These are phyloP conservation scores for Fusarium praegraminearum DNA, from an alignment of 2,329 filamentous ascomycete species.

Conservation along the genomic window DNA sequence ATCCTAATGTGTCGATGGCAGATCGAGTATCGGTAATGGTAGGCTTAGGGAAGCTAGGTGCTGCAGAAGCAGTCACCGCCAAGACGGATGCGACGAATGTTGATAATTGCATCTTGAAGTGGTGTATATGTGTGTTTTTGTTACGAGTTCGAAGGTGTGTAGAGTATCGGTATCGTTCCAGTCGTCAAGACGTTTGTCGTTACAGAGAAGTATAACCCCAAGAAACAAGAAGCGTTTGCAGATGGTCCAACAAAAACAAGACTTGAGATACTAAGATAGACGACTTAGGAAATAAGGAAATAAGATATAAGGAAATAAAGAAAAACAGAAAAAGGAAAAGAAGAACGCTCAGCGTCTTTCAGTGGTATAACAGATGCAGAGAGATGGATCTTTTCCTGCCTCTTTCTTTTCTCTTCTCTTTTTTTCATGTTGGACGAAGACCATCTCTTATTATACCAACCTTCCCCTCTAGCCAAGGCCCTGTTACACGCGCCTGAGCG, in stretches of 20 bases:
- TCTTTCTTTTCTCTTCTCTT: slow-evolving; percentile 28
- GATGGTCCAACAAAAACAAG: slow-evolving; percentile 24
- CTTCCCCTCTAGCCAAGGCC: slow-evolving; percentile 19
- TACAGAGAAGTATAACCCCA: slow-evolving; percentile 31
- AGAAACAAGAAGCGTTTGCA: slow-evolving; percentile 24
- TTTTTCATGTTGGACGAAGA: slow-evolving; percentile 24
- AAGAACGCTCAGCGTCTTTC: slow-evolving; percentile 40
- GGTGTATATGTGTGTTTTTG: slow-evolving; percentile 18
- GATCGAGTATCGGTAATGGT: slow-evolving; percentile 54
- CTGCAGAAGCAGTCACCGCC: slow-evolving; percentile 60
- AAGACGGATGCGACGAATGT: slow-evolving; percentile 60
- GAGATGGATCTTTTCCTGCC: slow-evolving; percentile 39
- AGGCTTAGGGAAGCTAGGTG: slow-evolving; percentile 56
- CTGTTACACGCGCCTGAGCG: slow-evolving; percentile 23
- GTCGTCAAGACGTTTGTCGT: slow-evolving; percentile 31
- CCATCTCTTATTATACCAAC: slow-evolving; percentile 47
- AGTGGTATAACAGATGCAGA: slow-evolving; percentile 36
- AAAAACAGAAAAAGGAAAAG: slow-evolving; percentile 23
- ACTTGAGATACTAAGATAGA: slow-evolving; percentile 13
- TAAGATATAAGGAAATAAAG: slow-evolving; percentile 41
- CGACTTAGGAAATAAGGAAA: slow-evolving; percentile 44
- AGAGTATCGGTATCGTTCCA: slow-evolving; percentile 27
- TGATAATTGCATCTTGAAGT: slow-evolving; percentile 63
- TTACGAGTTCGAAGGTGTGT: slow-evolving; percentile 10
- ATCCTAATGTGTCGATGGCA: slow-evolving; percentile 56